Evolutionary conservation across 2,329 filamentous ascomycete species (phyloP).

Genomic region (Pseudovirgaria hyperparasitica): DNA sequence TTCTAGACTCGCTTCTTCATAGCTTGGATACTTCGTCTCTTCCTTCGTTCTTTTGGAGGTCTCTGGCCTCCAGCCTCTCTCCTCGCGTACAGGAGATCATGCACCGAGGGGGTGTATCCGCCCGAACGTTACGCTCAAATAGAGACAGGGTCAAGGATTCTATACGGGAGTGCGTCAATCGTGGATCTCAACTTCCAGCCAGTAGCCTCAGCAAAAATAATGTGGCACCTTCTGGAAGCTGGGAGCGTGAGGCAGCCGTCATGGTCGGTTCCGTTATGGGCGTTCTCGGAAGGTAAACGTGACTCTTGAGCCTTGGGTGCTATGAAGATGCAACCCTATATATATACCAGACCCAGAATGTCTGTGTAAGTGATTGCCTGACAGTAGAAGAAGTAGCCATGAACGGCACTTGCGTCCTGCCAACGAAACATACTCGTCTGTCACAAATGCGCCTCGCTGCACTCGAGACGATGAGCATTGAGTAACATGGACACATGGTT

Average conservation of each 20-base stretch:
- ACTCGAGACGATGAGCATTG: too few species aligned
- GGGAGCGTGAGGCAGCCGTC: conserved; percentile 87
- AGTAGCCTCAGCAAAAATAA: conserved; percentile 33
- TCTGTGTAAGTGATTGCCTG: too few species aligned
- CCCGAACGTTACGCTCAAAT: conserved; percentile 67
- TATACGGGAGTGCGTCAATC: conserved; percentile 70
- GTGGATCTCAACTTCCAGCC: conserved; percentile 57
- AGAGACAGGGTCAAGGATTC: conserved; percentile 62
- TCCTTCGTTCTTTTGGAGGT: conserved; percentile 87
- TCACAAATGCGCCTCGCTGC: too few species aligned
- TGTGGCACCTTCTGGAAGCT: conserved; percentile 41
- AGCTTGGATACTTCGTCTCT: conserved; percentile 80
- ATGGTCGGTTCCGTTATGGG: conserved; percentile 79
- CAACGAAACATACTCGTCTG: too few species aligned
- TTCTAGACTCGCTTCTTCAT: conserved; percentile 60
- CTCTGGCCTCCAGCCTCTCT: conserved; percentile 65
- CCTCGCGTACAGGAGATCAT: conserved; percentile 74
- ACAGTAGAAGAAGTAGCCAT: too few species aligned
- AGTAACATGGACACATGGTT: too few species aligned
- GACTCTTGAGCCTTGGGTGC: too few species aligned
- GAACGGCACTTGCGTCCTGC: too few species aligned
- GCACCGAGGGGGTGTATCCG: conserved; percentile 68
- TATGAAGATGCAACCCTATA: too few species aligned
- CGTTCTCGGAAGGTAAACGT: conserved; percentile 26
- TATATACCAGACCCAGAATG: too few species aligned